Evolutionary conservation across 2,329 filamentous ascomycete species (phyloP).

Genomic region (Sporothrix pallida): DNA sequence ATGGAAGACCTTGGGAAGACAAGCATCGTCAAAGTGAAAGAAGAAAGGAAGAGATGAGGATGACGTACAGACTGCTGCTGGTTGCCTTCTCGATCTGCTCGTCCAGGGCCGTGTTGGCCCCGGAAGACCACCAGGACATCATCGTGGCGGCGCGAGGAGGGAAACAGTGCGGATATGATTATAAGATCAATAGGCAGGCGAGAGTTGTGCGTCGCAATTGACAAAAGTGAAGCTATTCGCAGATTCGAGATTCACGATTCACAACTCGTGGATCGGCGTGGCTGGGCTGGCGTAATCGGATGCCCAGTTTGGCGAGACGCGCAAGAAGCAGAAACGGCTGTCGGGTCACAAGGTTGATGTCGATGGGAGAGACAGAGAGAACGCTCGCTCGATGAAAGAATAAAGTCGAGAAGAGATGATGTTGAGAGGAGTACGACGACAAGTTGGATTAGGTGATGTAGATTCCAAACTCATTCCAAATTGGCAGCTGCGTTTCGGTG

Average conservation of each 20-base stretch:
- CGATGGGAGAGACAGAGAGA: neutral
- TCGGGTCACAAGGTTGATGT: neutral
- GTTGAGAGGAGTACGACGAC: neutral
- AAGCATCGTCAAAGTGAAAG: neutral
- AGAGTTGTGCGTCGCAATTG: neutral
- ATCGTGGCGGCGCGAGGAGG: slow-evolving; percentile 49
- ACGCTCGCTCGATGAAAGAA: neutral
- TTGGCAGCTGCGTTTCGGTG: slow-evolving; percentile 17
- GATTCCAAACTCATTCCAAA: slow-evolving; percentile 20
- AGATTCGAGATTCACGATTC: neutral
- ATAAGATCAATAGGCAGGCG: no score
- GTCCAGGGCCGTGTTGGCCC: slow-evolving; percentile 87
- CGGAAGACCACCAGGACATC: slow-evolving; percentile 98
- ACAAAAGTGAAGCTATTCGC: slow-evolving; percentile 16
- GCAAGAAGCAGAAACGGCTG: neutral
- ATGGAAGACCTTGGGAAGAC: neutral
- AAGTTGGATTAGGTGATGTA: slow-evolving; percentile 15
- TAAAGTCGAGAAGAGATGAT: neutral
- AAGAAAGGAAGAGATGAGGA: slow-evolving; percentile 3
- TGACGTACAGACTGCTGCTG: slow-evolving; percentile 81
- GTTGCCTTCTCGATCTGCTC: slow-evolving; percentile 97
- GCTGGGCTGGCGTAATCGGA: slow-evolving; percentile 11
- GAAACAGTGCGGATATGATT: no score
- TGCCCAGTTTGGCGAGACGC: neutral
- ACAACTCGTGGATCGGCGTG: neutral